A percentile compares a stretch with the other conserved stretches of the same genome.
Conservation (phyloP, 495 filamentous ascomycete species). For the Patellaria atrata region DNA sequence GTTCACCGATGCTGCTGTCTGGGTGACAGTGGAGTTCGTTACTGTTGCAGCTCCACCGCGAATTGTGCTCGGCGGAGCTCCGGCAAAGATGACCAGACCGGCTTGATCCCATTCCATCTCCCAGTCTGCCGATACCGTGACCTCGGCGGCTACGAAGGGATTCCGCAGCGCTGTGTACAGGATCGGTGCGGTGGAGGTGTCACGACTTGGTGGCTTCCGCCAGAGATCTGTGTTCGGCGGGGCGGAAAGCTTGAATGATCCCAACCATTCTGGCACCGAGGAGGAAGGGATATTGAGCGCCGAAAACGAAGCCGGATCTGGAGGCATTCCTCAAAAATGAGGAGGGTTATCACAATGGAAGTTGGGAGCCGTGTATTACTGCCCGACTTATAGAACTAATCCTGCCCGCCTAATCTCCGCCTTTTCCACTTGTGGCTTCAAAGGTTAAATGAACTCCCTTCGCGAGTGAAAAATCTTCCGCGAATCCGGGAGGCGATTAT, state of each 20-base stretch:
- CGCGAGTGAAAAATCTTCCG: too few relatives aligned
- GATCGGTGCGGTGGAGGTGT: conserved; percentile 42
- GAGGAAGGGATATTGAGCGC: conserved; percentile 36
- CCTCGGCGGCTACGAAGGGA: conserved; percentile 41
- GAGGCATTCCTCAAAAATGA: conserved; percentile 40
- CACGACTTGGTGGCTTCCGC: conserved; percentile 39
- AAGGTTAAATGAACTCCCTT: too few relatives aligned
- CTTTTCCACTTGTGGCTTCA: too few relatives aligned
- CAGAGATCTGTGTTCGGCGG: conserved; percentile 37
- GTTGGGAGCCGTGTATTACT: too few relatives aligned
- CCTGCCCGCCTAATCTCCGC: too few relatives aligned
- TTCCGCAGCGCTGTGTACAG: conserved; percentile 40
- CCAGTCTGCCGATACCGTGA: conserved; percentile 45
- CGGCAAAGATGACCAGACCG: conserved; percentile 43
- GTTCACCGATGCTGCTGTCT: conserved; percentile 2
- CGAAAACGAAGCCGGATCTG: conserved; percentile 37
- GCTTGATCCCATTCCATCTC: conserved; percentile 49
- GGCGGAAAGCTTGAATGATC: conserved; percentile 41
- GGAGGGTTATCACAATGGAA: too few relatives aligned
- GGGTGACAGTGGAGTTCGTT: too few relatives aligned
- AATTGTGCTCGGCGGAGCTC: conserved; percentile 20
- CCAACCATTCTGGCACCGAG: conserved; percentile 39
- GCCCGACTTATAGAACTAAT: too few relatives aligned
- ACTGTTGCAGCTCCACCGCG: neutral
- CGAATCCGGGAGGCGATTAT: too few relatives aligned